A percentile compares a stretch with the other conserved stretches of the same genome.
These are phyloP conservation scores for Pleurotus tuoliensis DNA, from an alignment of 768 basidiomycete genomes.

Conservation along the genomic window DNA sequence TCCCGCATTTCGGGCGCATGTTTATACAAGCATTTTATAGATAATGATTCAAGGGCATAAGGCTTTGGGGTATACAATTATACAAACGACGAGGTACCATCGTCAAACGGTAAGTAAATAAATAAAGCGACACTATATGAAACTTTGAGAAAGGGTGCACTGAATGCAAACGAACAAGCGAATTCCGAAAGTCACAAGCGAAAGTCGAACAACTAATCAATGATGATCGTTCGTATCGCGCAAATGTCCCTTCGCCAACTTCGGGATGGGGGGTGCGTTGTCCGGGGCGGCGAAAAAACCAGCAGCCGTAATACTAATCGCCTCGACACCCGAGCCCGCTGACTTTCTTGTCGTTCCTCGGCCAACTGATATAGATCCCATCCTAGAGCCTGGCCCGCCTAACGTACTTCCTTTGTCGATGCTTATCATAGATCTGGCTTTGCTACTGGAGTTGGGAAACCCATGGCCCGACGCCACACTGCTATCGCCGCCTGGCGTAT, in stretches of 20 bases:
- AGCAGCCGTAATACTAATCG: slow-evolving; percentile 67
- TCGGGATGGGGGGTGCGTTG: slow-evolving; percentile 30
- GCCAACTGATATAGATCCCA: slow-evolving; percentile 65
- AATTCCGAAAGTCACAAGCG: background rate
- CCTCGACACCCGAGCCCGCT: slow-evolving; percentile 71
- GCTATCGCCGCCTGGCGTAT: slow-evolving; percentile 24
- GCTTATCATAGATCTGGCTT: slow-evolving; percentile 59
- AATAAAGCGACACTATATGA: background rate
- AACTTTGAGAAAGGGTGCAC: background rate
- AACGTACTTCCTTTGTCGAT: slow-evolving; percentile 46
- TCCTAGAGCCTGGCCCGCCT: slow-evolving; percentile 31
- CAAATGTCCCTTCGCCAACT: background rate
- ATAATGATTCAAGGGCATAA: slow-evolving; percentile 8
- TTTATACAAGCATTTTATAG: slow-evolving; percentile 7
- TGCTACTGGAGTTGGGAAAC: slow-evolving; percentile 27
- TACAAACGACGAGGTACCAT: too few species aligned
- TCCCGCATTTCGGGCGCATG: background rate
- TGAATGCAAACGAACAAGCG: background rate
- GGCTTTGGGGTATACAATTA: slow-evolving; percentile 6
- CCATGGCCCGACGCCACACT: slow-evolving; percentile 18
- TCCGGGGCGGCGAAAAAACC: slow-evolving; percentile 71
- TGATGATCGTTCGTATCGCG: background rate
- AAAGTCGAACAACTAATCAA: background rate
- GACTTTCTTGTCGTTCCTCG: slow-evolving; percentile 59
- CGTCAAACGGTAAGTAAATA: background rate